phyloP scores from a whole-genome alignment of 352 stramenopile species.

The Phytophthora colocasiae region DNA sequence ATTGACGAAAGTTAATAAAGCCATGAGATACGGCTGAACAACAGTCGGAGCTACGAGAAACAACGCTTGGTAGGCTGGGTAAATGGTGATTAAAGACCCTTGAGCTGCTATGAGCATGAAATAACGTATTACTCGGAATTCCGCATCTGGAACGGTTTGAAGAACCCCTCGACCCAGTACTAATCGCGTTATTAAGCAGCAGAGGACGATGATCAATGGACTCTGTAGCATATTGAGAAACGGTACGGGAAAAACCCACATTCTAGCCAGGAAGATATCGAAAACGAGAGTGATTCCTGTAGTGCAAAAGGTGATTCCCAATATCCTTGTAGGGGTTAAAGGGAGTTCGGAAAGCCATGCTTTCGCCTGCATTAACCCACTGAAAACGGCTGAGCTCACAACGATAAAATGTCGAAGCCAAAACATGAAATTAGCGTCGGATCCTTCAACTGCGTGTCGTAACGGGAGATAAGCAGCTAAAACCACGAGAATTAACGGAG shows the following conservation, averaged over 20 bases:
- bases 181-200: conserved; percentile 6
- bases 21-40: conserved; percentile 27
- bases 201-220: conserved; percentile 15
- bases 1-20: conserved; percentile 44
- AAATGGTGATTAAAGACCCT: conserved; percentile 34
- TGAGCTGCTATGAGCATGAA: conserved; percentile 36
- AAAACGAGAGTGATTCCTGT: conserved; percentile 10
- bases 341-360: conserved; percentile 36
- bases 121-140: conserved; percentile 35
- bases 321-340: conserved; percentile 4
- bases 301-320: conserved; percentile 12
- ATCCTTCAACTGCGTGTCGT: conserved; percentile 12
- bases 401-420: conserved; percentile 36
- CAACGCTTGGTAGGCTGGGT: conserved; percentile 35
- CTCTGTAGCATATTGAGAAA: conserved; percentile 40
- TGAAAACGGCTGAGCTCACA: conserved; percentile 12
- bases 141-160: conserved; percentile 13
- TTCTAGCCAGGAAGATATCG: conserved; percentile 9
- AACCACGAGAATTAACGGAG: conserved; percentile 25
- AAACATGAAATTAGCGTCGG: conserved; percentile 37
- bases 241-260: conserved; percentile 38
- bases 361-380: conserved; percentile 29
- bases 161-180: conserved; percentile 19
- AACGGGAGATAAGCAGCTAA: conserved; percentile 27
- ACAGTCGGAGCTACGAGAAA: conserved; percentile 16